phyloP scores from a whole-genome alignment of 2,329 filamentous ascomycete genomes.

The Paecilomyces variotii region DNA sequence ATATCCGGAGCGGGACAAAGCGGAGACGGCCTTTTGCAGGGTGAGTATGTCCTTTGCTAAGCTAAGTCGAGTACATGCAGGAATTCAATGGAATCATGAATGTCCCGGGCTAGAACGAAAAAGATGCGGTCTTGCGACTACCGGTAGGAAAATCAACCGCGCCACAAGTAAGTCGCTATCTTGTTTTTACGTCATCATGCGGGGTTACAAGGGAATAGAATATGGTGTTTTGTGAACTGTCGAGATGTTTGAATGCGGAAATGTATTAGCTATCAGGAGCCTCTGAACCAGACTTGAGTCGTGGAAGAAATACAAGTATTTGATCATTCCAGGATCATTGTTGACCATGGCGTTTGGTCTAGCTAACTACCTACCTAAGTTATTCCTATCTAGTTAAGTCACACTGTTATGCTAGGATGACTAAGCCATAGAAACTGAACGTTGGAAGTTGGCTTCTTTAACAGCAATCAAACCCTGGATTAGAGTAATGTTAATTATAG shows the following conservation, averaged over 20 bases:
- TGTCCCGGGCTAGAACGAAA: neutral
- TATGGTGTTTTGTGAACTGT: neutral
- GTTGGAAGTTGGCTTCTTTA: neutral
- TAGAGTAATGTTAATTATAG: too few species aligned
- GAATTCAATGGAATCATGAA: neutral
- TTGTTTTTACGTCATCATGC: conserved; percentile 24
- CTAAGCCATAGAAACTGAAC: neutral
- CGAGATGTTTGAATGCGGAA: neutral
- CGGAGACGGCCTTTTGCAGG: neutral
- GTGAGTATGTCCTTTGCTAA: neutral
- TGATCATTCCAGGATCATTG: neutral
- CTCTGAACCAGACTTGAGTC: neutral
- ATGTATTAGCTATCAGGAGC: neutral
- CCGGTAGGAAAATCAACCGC: neutral
- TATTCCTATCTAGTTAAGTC: too few species aligned
- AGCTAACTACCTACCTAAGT: too few species aligned
- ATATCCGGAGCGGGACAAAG: neutral
- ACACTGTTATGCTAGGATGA: neutral
- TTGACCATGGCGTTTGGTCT: neutral
- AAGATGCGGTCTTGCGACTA: neutral
- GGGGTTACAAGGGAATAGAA: conserved; percentile 6
- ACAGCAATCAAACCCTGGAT: neutral
- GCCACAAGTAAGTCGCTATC: neutral
- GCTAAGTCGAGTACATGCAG: neutral
- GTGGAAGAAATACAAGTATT: neutral